Percentiles rank a stretch among this genome's conserved stretches.
Conservation (phyloP, 371 early-diverging fungal species). For the Quaeritorhiza haematococci region DNA sequence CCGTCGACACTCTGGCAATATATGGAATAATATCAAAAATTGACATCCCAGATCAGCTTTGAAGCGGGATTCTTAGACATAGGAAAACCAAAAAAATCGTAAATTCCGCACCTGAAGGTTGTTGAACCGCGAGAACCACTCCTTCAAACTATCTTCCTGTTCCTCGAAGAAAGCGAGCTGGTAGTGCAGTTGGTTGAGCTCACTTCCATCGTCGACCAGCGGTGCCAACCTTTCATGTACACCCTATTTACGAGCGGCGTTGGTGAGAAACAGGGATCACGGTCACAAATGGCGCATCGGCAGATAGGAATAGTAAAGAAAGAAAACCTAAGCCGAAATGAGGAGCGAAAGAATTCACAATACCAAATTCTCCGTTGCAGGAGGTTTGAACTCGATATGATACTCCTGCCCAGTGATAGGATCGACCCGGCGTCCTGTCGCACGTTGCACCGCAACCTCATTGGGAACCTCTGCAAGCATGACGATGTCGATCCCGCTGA, state of each 20-base stretch:
- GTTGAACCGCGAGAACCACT: conserved; percentile 43
- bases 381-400: conserved; percentile 46
- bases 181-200: conserved; percentile 39
- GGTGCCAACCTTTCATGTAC: conserved; percentile 34
- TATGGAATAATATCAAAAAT: too few relatives aligned
- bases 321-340: not conserved
- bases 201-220: conserved; percentile 30
- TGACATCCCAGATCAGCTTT: too few relatives aligned
- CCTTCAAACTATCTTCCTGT: conserved; percentile 40
- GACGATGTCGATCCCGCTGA: conserved; percentile 42
- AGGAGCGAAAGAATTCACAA: not conserved
- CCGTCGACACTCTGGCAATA: too few relatives aligned
- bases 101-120: conserved; percentile 41
- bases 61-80: too few relatives aligned
- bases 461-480: conserved; percentile 44
- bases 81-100: too few relatives aligned
- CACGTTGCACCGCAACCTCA: conserved; percentile 37
- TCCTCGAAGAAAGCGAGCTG: conserved; percentile 44
- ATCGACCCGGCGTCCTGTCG: conserved; percentile 40
- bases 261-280: too few relatives aligned
- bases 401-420: conserved; percentile 40
- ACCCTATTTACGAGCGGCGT: too few relatives aligned
- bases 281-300: too few relatives aligned
- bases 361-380: conserved; percentile 25
- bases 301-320: too few relatives aligned